Base-by-base conservation (phyloP, 805 yeast species). In the Lipomyces spencermartinsiae region DNA sequence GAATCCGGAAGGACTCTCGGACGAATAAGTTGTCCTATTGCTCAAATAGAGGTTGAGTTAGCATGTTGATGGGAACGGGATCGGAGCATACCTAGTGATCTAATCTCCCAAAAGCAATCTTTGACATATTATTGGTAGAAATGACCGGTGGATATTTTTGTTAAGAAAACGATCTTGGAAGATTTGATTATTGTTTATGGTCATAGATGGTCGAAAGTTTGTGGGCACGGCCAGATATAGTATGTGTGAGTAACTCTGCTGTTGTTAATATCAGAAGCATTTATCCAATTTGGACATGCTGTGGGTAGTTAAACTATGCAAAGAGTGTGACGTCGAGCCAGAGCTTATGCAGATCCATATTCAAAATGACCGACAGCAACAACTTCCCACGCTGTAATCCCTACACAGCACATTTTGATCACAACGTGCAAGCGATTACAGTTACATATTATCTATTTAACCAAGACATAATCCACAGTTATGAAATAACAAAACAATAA, bases 41-140 rank as follows among this genome's bases (percentile, higher is more conserved):
- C n/a, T 43, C 22, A 16, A 43, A 16, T 43, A 19, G 16, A n/a
- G 6, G 22, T 43, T 19, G n/a, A 9, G 7, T 43, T 19, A n/a
- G 49, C 49, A 43, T 43, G 43, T 43, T n/a, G 49, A 43, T 43
- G 16, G 49, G 9, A 43, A 43, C 49, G 49, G 49, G 49, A 19
- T 43, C 49, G 22, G n/a, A 43, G 49, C 49, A 43, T 43, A 43
- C n/a, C 1, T 43, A 16, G 4, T n/a, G 22, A 43, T 43, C 49
- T 43, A 43, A n/a, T 43, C 49, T 43, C 22, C 22, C 49, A 43
- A 43, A n/a, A n/a, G 19, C 4, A 43, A 16, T 16, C 16, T 37
- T 43, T 16, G 49, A 43, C 49, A 16, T 43, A 43, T 43, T 19
- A 16, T 16, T 43, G 49, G 49, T n/a, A 19, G 22, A 14, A 12